phyloP scores from a whole-genome alignment of 106 monocot species.

The Dendrobium huoshanense region DNA sequence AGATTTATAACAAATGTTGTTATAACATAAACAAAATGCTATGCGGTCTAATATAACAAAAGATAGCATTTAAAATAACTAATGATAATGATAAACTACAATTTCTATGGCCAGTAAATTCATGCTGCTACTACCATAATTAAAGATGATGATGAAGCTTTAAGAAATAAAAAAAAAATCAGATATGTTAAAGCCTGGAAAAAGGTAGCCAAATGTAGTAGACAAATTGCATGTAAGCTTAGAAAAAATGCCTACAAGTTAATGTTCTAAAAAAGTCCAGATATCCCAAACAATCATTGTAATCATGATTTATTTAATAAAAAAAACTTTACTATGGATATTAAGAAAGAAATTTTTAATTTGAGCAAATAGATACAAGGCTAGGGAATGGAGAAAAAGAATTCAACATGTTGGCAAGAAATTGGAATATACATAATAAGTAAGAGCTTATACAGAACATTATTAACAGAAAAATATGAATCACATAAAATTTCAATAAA shows the following conservation, averaged over 20 bases:
- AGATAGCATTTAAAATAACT: neutral
- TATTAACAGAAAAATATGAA: neutral
- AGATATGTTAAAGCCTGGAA: neutral
- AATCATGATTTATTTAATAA: neutral
- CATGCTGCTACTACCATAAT: neutral
- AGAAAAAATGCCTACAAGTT: neutral
- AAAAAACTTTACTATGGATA: neutral
- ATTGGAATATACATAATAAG: no score
- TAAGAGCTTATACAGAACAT: no score
- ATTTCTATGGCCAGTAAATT: neutral
- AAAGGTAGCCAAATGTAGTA: neutral
- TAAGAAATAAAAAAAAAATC: neutral
- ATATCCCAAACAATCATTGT: neutral
- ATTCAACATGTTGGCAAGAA: no score
- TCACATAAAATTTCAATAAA: no score
- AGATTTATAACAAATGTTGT: neutral
- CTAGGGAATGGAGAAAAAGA: no score
- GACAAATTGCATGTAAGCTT: neutral
- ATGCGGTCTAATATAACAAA: neutral
- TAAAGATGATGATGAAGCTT: neutral
- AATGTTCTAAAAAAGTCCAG: neutral
- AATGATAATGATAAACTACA: neutral
- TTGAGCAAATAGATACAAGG: no score
- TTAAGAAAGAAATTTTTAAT: no score
- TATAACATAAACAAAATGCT: neutral